Percentiles rank a stretch among this genome's conserved stretches.
These are phyloP conservation scores for Fraxinus platypoda DNA, from an alignment of 305 asterid species.

Conservation along the genomic window DNA sequence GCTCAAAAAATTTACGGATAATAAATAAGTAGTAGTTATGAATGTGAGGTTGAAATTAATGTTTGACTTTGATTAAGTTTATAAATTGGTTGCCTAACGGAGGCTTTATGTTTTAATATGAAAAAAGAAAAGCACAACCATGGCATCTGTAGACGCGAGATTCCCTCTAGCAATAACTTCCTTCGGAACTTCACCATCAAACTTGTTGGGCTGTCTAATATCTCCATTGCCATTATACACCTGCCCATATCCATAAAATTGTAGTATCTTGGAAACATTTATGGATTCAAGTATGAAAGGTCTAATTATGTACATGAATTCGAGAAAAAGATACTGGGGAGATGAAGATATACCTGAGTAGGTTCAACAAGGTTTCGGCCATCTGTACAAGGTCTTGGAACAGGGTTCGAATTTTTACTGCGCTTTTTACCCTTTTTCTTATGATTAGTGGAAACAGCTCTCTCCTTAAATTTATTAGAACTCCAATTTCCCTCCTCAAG, in stretches of 20 bases:
- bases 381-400: constrained; percentile 51
- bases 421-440: constrained; percentile 80
- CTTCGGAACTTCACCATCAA: constrained; percentile 36
- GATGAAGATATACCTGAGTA: constrained; percentile 49
- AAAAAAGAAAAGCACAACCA: constrained; percentile 62
- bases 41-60: background rate
- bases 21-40: background rate
- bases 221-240: constrained; percentile 38
- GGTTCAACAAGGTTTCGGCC: constrained; percentile 37
- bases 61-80: background rate
- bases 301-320: constrained; percentile 15
- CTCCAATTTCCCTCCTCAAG: constrained; percentile 61
- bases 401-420: constrained; percentile 57
- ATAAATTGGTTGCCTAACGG: background rate
- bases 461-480: constrained; percentile 57
- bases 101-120: constrained; percentile 12
- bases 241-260: constrained; percentile 50
- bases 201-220: constrained; percentile 36
- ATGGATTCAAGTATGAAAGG: constrained; percentile 23
- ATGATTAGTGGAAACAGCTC: constrained; percentile 47
- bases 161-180: constrained; percentile 44
- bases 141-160: constrained; percentile 45
- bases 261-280: constrained; percentile 32
- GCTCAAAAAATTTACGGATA: background rate
- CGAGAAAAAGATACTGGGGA: constrained; percentile 22